phyloP scores from a whole-genome alignment of 768 basidiomycete genomes.

The Boletus rubescentipes region DNA sequence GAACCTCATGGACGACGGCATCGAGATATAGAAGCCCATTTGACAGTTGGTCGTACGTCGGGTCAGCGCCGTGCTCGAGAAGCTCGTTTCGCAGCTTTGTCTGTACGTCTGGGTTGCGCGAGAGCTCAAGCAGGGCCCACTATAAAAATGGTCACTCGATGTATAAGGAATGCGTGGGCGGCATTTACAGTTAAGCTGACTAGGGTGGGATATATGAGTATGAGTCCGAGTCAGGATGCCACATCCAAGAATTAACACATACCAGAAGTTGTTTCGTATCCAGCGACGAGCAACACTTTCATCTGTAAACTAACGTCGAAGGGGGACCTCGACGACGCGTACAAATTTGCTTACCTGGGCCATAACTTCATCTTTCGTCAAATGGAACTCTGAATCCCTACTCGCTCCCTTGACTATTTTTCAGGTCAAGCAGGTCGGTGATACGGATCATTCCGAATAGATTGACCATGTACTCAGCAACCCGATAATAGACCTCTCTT shows the following conservation, averaged over 20 bases:
- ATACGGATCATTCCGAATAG: slow-evolving; percentile 22
- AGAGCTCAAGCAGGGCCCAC: no score
- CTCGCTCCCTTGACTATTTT: slow-evolving; percentile 37
- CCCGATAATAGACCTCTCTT: slow-evolving; percentile 28
- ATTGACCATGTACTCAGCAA: slow-evolving; percentile 18
- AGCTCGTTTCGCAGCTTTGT: slow-evolving; percentile 51
- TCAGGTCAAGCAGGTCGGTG: background rate
- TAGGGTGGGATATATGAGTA: background rate
- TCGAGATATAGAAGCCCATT: slow-evolving; percentile 54
- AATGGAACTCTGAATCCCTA: slow-evolving; percentile 21
- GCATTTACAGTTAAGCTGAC: slow-evolving; percentile 18
- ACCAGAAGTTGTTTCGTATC: slow-evolving; percentile 24
- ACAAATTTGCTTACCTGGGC: slow-evolving; percentile 15
- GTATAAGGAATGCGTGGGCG: background rate
- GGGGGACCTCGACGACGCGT: background rate
- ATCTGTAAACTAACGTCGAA: slow-evolving; percentile 6
- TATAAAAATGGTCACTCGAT: slow-evolving; percentile 6
- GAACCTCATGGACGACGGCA: slow-evolving; percentile 44
- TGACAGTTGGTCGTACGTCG: slow-evolving; percentile 53
- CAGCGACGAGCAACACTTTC: slow-evolving; percentile 19
- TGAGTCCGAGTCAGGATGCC: background rate
- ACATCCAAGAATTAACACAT: background rate
- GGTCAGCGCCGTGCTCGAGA: slow-evolving; percentile 42
- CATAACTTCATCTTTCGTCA: slow-evolving; percentile 32
- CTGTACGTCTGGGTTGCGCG: slow-evolving; percentile 45